Percentiles rank a stretch among this genome's conserved stretches.
phyloP scores from a whole-genome alignment of 2,329 filamentous ascomycete genomes.

The Orbilia blumenaviensis region DNA sequence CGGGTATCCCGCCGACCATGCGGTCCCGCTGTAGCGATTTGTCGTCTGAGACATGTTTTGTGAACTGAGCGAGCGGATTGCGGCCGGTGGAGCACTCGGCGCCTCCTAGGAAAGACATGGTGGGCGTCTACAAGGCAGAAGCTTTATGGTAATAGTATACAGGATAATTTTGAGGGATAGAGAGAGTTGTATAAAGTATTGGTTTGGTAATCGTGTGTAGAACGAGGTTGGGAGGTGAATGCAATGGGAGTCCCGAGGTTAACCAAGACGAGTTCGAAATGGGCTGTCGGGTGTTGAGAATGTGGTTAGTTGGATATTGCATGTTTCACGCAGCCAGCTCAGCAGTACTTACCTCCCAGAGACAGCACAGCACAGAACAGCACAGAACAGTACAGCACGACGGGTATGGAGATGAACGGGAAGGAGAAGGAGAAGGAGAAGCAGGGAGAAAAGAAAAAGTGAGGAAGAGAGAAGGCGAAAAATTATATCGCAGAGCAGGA shows the following conservation, averaged over 20 bases:
- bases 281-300: slow-evolving; percentile 37
- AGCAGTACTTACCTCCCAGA: background rate
- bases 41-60: slow-evolving; percentile 96
- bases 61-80: slow-evolving; percentile 96
- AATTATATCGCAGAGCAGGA: background rate
- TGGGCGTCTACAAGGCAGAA: slow-evolving; percentile 55
- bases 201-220: background rate
- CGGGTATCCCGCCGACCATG: slow-evolving; percentile 77
- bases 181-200: background rate
- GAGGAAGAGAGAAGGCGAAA: background rate
- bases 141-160: background rate
- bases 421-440: background rate
- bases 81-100: slow-evolving; percentile 95
- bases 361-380: background rate
- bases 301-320: slow-evolving; percentile 22
- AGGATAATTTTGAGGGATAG: no score
- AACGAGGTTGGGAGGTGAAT: background rate
- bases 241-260: slow-evolving; percentile 21
- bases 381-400: no score
- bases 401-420: background rate
- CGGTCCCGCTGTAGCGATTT: slow-evolving; percentile 92
- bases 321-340: background rate
- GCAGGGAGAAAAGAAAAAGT: background rate
- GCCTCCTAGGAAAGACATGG: slow-evolving; percentile 94
- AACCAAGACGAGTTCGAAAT: slow-evolving; percentile 13